phyloP scores from a whole-genome alignment of 1,284 basidiomycete species.

The Coriolopsis trogii region DNA sequence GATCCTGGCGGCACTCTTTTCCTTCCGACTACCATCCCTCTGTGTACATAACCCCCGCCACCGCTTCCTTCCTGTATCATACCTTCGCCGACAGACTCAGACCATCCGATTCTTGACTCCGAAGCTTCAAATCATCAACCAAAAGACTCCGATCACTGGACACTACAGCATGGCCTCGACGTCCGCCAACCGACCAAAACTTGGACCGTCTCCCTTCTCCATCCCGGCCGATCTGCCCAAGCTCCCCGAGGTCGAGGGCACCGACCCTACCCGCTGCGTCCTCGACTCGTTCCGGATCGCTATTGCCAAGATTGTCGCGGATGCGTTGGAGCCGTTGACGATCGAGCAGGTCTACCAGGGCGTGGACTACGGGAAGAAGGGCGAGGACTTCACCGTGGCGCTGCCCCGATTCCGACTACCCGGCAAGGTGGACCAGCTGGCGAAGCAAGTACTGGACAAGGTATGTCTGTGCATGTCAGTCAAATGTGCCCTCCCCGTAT shows the following conservation, averaged over 20 bases:
- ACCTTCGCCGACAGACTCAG: background rate
- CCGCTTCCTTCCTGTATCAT: conserved; percentile 5
- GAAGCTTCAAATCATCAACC: background rate
- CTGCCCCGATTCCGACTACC: conserved; percentile 89
- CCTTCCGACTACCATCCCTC: conserved; percentile 16
- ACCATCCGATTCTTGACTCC: background rate
- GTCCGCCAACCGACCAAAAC: conserved; percentile 20
- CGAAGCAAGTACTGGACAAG: conserved; percentile 71
- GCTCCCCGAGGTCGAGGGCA: conserved; percentile 62
- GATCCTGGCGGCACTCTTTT: conserved; percentile 15
- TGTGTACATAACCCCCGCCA: conserved; percentile 18
- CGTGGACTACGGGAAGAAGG: conserved; percentile 91
- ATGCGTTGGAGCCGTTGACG: conserved; percentile 68
- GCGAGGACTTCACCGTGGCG: conserved; percentile 91
- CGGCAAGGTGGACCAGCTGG: conserved; percentile 82
- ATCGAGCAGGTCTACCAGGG: conserved; percentile 81
- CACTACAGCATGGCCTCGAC: conserved; percentile 18
- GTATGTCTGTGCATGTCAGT: conserved; percentile 42
- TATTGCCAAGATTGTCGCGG: conserved; percentile 78
- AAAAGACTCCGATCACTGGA: background rate
- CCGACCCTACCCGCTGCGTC: conserved; percentile 72
- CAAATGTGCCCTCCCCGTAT: too few species aligned
- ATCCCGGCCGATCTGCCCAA: conserved; percentile 30
- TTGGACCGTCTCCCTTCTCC: conserved; percentile 23
- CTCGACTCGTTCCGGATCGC: conserved; percentile 87